These are phyloP conservation scores for Trametes polyzona DNA, from an alignment of 1,284 basidiomycete species.

Conservation along the genomic window DNA sequence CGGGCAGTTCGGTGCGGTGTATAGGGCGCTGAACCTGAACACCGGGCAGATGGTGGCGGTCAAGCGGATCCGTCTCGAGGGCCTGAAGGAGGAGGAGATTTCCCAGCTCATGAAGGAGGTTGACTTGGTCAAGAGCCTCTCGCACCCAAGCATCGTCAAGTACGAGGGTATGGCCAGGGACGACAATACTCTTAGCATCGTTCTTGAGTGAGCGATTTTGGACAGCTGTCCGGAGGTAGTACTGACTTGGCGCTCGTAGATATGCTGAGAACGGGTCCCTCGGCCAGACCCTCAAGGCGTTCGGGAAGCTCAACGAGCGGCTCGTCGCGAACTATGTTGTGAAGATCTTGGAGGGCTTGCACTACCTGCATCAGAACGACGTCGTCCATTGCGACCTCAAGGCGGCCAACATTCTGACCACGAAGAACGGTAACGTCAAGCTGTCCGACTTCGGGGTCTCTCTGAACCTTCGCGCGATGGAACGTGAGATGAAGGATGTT, in stretches of 20 bases:
- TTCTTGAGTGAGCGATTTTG: slow-evolving; percentile 77
- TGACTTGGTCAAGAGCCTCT: slow-evolving; percentile 84
- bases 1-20: slow-evolving; percentile 96
- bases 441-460: slow-evolving; percentile 98
- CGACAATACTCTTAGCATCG: slow-evolving; percentile 84
- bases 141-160: slow-evolving; percentile 93
- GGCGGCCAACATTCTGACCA: slow-evolving; percentile 97
- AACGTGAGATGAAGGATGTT: slow-evolving; percentile 84
- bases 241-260: slow-evolving; percentile 49
- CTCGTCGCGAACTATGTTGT: slow-evolving; percentile 90
- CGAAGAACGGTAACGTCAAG: slow-evolving; percentile 97
- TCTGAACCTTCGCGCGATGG: slow-evolving; percentile 96
- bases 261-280: slow-evolving; percentile 95
- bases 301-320: slow-evolving; percentile 88
- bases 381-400: slow-evolving; percentile 95
- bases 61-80: slow-evolving; percentile 88
- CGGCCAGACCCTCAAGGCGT: slow-evolving; percentile 87
- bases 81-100: slow-evolving; percentile 85
- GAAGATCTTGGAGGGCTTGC: slow-evolving; percentile 90
- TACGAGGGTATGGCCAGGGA: slow-evolving; percentile 96
- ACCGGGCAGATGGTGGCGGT: slow-evolving; percentile 95
- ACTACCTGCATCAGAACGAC: slow-evolving; percentile 85
- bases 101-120: slow-evolving; percentile 90
- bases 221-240: slow-evolving; percentile 18
- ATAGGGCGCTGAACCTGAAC: slow-evolving; percentile 89